phyloP scores from a whole-genome alignment of 2,329 filamentous ascomycete genomes.

The Sporothrix sp. region DNA sequence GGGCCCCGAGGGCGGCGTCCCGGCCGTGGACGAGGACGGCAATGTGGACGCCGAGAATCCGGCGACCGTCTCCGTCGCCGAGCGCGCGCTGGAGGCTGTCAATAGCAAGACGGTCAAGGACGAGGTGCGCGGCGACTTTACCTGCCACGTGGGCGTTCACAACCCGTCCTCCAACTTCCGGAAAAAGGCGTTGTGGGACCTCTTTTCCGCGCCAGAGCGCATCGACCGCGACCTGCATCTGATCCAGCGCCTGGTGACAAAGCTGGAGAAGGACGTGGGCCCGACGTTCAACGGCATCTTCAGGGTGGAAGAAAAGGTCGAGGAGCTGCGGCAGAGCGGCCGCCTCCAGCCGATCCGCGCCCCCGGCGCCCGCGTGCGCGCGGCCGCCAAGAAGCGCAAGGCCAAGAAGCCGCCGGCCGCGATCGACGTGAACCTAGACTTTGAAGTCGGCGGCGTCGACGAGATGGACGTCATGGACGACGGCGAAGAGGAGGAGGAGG shows the following conservation, averaged over 20 bases:
- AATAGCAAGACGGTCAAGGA: slow-evolving; percentile 98
- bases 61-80: slow-evolving; percentile 51
- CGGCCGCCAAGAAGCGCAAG: slow-evolving; percentile 37
- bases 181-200: slow-evolving; percentile 93
- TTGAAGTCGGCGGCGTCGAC: slow-evolving; percentile 27
- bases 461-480: slow-evolving; percentile 60
- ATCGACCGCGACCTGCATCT: slow-evolving; percentile 83
- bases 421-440: slow-evolving; percentile 52
- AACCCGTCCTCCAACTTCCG: slow-evolving; percentile 75
- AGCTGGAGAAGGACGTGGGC: slow-evolving; percentile 76
- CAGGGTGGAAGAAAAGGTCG: slow-evolving; percentile 79
- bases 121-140: slow-evolving; percentile 86
- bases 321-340: slow-evolving; percentile 66
- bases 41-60: slow-evolving; percentile 48
- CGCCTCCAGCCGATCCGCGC: slow-evolving; percentile 57
- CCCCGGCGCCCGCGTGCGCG: slow-evolving; percentile 19
- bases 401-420: slow-evolving; percentile 51
- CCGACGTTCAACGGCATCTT: slow-evolving; percentile 64
- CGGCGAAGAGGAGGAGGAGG: slow-evolving; percentile 59
- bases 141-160: slow-evolving; percentile 93
- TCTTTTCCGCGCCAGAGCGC: slow-evolving; percentile 89
- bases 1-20: slow-evolving; percentile 43
- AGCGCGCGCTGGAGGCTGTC: slow-evolving; percentile 84
- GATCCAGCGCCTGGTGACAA: slow-evolving; percentile 70
- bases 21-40: slow-evolving; percentile 51